Evolutionary conservation across 768 basidiomycete species (phyloP).

Genomic region (Lyophyllum semitale): DNA sequence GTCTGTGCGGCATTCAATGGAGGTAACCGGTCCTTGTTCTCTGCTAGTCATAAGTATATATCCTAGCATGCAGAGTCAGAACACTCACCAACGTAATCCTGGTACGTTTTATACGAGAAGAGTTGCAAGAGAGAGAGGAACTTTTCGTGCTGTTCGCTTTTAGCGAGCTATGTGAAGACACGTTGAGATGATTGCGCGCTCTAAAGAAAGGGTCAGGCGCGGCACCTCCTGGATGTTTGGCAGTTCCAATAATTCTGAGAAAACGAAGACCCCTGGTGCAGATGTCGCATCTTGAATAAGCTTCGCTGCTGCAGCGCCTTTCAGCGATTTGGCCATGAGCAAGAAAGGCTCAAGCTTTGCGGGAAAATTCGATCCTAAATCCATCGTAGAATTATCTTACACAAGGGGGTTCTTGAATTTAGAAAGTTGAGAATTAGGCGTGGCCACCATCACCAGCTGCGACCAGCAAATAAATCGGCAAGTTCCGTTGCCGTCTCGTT

Average conservation of each 20-base stretch:
- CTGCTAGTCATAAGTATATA: slow-evolving; percentile 36
- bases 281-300: slow-evolving; percentile 84
- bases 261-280: slow-evolving; percentile 90
- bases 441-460: neutral
- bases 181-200: neutral
- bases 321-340: slow-evolving; percentile 88
- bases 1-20: slow-evolving; percentile 71
- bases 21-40: slow-evolving; percentile 66
- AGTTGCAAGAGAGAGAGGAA: slow-evolving; percentile 72
- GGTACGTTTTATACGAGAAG: slow-evolving; percentile 89
- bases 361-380: slow-evolving; percentile 61
- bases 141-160: slow-evolving; percentile 61
- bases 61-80: neutral
- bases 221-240: slow-evolving; percentile 84
- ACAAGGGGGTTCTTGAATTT: neutral
- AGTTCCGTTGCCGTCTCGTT: neutral
- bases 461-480: neutral
- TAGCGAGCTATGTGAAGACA: slow-evolving; percentile 53
- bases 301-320: slow-evolving; percentile 91
- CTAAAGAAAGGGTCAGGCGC: slow-evolving; percentile 1
- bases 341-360: slow-evolving; percentile 87
- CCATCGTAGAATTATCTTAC: slow-evolving; percentile 43
- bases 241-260: slow-evolving; percentile 82
- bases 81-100: slow-evolving; percentile 74
- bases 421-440: neutral